Conservation (phyloP, 2,329 filamentous ascomycete genomes). For the Cyanodermella asteris region DNA sequence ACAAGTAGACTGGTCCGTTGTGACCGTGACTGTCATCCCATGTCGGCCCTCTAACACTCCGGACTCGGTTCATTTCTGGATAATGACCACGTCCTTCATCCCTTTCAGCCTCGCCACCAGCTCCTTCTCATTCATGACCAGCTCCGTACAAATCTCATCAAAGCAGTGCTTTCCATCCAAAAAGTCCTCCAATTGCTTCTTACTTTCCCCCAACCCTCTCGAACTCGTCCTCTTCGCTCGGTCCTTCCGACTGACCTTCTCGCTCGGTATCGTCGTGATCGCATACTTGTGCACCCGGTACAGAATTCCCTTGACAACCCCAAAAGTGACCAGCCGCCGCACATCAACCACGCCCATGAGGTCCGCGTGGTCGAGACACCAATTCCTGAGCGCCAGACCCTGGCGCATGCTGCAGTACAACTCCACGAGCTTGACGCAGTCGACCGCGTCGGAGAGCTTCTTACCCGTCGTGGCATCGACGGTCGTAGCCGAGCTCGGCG, state of each 20-base stretch:
- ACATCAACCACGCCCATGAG: conserved; percentile 62
- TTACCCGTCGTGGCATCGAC: conserved; percentile 1
- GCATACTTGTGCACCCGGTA: conserved; percentile 88
- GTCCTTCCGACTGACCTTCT: too few species aligned
- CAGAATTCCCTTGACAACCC: conserved; percentile 81
- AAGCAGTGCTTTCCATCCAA: conserved; percentile 27
- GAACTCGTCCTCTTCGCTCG: conserved; percentile 6
- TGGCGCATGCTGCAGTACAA: conserved; percentile 73
- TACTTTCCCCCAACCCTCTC: conserved; percentile 12
- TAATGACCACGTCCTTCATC: conserved; percentile 21
- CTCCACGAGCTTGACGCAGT: conserved; percentile 34
- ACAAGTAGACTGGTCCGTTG: too few species aligned
- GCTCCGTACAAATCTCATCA: conserved; percentile 28
- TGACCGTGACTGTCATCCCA: too few species aligned
- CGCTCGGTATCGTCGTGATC: conserved; percentile 28
- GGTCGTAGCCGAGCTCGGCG: not conserved
- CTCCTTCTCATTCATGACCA: conserved; percentile 25
- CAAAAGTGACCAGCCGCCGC: conserved; percentile 81
- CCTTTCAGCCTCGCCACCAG: conserved; percentile 20
- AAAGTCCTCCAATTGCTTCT: conserved; percentile 15
- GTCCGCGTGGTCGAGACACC: conserved; percentile 55
- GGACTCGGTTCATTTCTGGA: too few species aligned
- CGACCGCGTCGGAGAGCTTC: conserved; percentile 2
- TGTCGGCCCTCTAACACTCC: too few species aligned
- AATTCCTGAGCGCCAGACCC: conserved; percentile 67